phyloP scores from a whole-genome alignment of 352 stramenopile species.

The Pythium chondricola region DNA sequence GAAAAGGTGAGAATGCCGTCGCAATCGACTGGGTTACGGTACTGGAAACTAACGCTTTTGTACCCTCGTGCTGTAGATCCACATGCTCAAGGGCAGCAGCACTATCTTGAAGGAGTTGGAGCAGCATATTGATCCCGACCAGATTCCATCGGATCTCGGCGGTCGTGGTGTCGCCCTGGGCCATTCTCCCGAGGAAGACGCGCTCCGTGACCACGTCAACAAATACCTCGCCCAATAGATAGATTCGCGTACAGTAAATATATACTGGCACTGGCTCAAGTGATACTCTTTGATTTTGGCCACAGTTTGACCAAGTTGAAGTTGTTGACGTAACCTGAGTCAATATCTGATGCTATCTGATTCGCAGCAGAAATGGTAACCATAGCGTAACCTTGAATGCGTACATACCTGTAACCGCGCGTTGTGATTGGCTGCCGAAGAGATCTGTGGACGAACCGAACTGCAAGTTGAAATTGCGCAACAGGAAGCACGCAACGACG shows the following conservation, averaged over 20 bases:
- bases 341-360: too few species aligned
- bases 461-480: constrained; percentile 31
- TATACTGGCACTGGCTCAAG: too few species aligned
- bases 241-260: too few species aligned
- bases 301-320: neutral
- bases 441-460: constrained; percentile 22
- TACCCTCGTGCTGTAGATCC: constrained; percentile 15
- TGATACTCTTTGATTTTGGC: too few species aligned
- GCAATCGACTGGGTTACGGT: neutral
- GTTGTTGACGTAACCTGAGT: too few species aligned
- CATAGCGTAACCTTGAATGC: too few species aligned
- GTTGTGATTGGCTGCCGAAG: constrained; percentile 5
- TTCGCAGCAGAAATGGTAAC: too few species aligned
- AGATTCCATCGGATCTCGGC: constrained; percentile 70
- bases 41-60: neutral
- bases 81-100: constrained; percentile 78
- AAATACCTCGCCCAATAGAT: constrained; percentile 49
- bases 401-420: too few species aligned
- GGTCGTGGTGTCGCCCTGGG: constrained; percentile 51
- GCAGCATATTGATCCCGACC: constrained; percentile 58
- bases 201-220: constrained; percentile 53
- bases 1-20: constrained; percentile 76
- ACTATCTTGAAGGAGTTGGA: constrained; percentile 71
- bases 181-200: constrained; percentile 66
- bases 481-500: neutral